Base-by-base conservation (phyloP, 2,329 filamentous ascomycete genomes). In the Huntiella abstrusa region DNA sequence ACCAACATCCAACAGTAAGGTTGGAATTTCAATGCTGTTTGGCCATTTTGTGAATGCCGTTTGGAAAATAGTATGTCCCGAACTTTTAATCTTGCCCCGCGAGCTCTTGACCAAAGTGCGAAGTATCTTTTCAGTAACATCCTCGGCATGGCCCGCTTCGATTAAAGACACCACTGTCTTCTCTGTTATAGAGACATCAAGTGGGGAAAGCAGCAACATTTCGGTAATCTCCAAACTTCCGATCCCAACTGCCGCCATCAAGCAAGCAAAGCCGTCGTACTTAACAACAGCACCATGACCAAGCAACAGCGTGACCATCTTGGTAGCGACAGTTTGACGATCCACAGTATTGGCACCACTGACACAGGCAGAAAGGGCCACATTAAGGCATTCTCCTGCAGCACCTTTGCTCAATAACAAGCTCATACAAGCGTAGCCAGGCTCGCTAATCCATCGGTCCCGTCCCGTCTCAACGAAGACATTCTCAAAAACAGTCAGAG, bases 1-100 rank as follows among this genome's bases (percentile, higher is more conserved):
- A 0, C 74, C 75, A 5, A 69, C 67, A 47, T 76, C 64, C 3
- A 79, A 56, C 2, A 77, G 59, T 0, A 66, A 64, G 49, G 68
- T 58, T 2, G 76, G 53, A n/a, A 78, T 63, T 33, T 58, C 65
- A 1, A 61, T 59, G 1, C 70, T 76, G 5, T 70, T 63, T 0
- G 75, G 74, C 52, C 73, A 76, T 38, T 66, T 66, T 1, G 62
- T 60, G 12, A 78, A 55, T 2, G 72, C 72, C 32, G 22, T 28
- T 7, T 28, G 22, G 7, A 28, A 10, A 10, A 28, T 10, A 8
- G 22, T 28, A 28, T 28, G 22, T 7, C 22, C 22, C 6, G 22
- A 28, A 7, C 22, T 10, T 10, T 28, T 2, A 7, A 28, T 28
- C 8, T 28, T 28, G 8, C 22, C 22, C 22, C 22, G 22, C 7